Evolutionary conservation across 768 basidiomycete genomes (phyloP).

Genomic region (Pisolithus marmoratus): DNA sequence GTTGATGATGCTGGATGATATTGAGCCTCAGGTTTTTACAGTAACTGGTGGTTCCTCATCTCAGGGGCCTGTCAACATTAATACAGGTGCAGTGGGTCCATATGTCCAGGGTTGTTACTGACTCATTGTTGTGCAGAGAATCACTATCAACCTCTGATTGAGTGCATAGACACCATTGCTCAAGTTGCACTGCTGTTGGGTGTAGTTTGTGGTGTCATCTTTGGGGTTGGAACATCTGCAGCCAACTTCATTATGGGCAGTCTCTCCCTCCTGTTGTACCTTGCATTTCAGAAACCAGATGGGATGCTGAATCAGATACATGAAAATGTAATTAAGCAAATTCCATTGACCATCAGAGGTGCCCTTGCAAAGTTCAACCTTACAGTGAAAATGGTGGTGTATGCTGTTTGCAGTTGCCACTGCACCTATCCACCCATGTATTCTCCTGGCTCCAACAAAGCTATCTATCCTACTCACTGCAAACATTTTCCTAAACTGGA

Average conservation of each 20-base stretch:
- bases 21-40: too few species aligned
- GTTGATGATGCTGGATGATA: too few species aligned
- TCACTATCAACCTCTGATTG: background rate
- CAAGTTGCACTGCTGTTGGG: slow-evolving; percentile 16
- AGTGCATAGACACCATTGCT: slow-evolving; percentile 3
- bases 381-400: background rate
- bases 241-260: slow-evolving; percentile 18
- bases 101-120: too few species aligned
- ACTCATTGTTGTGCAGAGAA: too few species aligned
- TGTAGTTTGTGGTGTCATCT: slow-evolving; percentile 13
- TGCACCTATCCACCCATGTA: background rate
- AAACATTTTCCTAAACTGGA: background rate
- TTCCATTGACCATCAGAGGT: background rate
- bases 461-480: background rate
- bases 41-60: background rate
- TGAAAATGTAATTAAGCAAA: too few species aligned
- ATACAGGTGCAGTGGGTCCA: background rate
- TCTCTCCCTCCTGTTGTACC: background rate
- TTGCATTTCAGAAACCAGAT: too few species aligned
- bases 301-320: too few species aligned
- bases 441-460: background rate
- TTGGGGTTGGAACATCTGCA: slow-evolving; percentile 5
- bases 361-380: background rate
- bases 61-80: too few species aligned
- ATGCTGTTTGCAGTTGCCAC: slow-evolving; percentile 2